Evolutionary conservation across 1,139 yeast genomes (phyloP).

Genomic region (Hyphopichia fennica): DNA sequence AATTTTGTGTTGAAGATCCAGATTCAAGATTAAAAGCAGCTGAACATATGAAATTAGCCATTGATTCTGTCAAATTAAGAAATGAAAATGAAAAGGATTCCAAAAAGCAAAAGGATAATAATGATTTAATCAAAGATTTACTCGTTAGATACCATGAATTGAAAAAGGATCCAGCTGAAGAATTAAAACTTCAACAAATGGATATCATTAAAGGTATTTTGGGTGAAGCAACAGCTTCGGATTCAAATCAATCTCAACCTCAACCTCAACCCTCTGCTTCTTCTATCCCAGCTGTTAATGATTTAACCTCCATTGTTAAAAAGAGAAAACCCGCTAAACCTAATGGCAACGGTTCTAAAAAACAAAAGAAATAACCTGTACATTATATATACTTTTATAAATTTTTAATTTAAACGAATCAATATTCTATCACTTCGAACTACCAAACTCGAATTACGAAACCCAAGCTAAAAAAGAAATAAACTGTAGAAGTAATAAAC

Average conservation of each 20-base stretch:
- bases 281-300: constrained; percentile 18
- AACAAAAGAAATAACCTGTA: constrained; percentile 9
- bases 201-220: constrained; percentile 62
- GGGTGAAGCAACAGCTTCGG: constrained; percentile 44
- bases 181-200: constrained; percentile 54
- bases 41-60: constrained; percentile 58
- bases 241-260: constrained; percentile 9
- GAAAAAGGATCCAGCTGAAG: constrained; percentile 51
- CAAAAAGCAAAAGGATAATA: constrained; percentile 41
- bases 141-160: constrained; percentile 54
- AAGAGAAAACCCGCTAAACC: constrained; percentile 26
- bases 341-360: constrained; percentile 7
- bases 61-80: constrained; percentile 57
- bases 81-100: constrained; percentile 26
- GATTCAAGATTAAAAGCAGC: constrained; percentile 53
- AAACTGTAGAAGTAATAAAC: too few relatives aligned
- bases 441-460: too few relatives aligned
- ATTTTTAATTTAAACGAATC: too few relatives aligned
- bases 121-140: constrained; percentile 55
- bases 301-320: constrained; percentile 35
- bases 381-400: background rate
- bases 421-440: too few relatives aligned
- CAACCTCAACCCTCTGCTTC: constrained; percentile 5
- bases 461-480: too few relatives aligned
- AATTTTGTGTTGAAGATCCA: constrained; percentile 60